Evolutionary conservation across 345 rosid genomes (phyloP), one percentile per base, ranked within the genome.

Genomic region (Cardamine occulta): DNA sequence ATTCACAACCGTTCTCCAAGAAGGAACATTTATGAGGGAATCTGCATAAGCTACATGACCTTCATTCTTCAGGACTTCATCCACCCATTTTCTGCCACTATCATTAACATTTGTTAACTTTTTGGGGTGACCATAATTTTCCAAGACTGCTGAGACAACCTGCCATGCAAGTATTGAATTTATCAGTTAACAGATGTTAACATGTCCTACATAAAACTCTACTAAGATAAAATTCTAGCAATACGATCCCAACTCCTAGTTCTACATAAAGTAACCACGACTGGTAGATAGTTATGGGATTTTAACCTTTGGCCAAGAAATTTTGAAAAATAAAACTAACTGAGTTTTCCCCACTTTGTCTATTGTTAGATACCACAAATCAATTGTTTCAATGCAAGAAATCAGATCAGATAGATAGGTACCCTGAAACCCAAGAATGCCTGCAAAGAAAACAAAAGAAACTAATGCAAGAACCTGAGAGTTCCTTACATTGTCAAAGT

Each of bases 131-230:
- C 82, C 83, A 74, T 89, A 96, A 62, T 91, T 96, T 83, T 96
- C 98, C 85, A 96, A 82, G 62, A 91, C 93, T 63, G 85, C 95
- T 65, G 93, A 78, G 74, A 96, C 96, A 81, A 96, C 81, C 99
- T 96, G 88, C 80, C 62, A 75, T 70, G 65, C 69, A 70, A 48
- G 72, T 47, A 56, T 49, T 21, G 11, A 26, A 40, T 35, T 45
- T 14, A 57, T 64, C 34, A 66, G 52, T 52, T 60, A 35, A 58
- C 31, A 72, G 45, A 65, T 7, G 21, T 11, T 66, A 40, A 49
- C 57, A 64, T 28, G 45, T 71, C 28, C 49, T 19, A 57, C 52
- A 28, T 55, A 78, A 11, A 8, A 57, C 48, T 73, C 28, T 44
- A 34, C 29, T 29, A 66, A 72, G 12, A 66, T 11, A 17, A 31